A percentile compares a stretch with the other conserved stretches of the same genome.
phyloP scores from a whole-genome alignment of 345 rosid genomes.

The Cardamine resedifolia region DNA sequence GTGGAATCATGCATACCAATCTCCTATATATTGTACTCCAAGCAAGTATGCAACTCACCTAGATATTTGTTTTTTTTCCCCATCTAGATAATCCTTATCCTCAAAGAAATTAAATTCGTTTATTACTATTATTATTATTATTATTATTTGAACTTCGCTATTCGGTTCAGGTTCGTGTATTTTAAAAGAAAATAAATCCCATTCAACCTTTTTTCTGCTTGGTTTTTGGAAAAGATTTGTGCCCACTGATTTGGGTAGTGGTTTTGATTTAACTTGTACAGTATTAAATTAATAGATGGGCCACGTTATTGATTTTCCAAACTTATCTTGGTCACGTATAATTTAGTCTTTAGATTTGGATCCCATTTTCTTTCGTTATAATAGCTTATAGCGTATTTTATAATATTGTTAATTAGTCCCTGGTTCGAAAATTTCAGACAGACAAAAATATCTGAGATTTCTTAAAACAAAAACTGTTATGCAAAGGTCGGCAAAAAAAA shows the following conservation, averaged over 20 bases:
- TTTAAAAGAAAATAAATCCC: not conserved
- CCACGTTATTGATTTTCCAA: not conserved
- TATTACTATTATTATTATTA: no score
- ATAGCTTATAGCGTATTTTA: no score
- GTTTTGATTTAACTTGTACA: slow-evolving; percentile 3
- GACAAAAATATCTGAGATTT: no score
- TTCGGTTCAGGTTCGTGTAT: slow-evolving; percentile 11
- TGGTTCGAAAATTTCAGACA: no score
- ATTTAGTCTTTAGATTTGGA: not conserved
- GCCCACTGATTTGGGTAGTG: slow-evolving; percentile 30
- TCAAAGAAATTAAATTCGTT: not conserved
- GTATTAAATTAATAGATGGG: not conserved
- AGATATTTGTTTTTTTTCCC: not conserved
- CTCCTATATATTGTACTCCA: slow-evolving; percentile 17
- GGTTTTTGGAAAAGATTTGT: not conserved
- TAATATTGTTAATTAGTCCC: no score
- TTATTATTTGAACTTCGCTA: not conserved
- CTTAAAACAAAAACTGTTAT: no score
- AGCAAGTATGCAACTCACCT: slow-evolving; percentile 2
- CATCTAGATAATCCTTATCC: slow-evolving; percentile 26
- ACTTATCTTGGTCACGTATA: slow-evolving; percentile 19
- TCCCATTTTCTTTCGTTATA: not conserved
- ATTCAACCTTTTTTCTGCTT: not conserved
- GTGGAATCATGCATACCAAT: not conserved
- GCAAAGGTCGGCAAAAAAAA: no score